Base-by-base conservation (phyloP, 306 rosid genomes). In the Canavalia ensiformis region DNA sequence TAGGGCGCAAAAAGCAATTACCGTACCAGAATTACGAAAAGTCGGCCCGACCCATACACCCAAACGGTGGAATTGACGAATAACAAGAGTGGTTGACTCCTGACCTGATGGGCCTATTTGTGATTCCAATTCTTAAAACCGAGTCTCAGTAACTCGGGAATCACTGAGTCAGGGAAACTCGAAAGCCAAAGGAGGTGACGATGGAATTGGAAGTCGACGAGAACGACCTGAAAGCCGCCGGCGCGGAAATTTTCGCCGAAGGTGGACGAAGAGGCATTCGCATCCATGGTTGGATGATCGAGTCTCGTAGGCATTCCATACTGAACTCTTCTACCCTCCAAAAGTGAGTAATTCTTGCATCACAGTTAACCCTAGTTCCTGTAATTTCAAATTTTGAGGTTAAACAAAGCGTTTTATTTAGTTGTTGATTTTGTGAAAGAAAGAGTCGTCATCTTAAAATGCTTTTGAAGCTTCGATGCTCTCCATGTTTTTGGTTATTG, bases 221-320 rank as follows among this genome's bases (percentile, higher is more conserved):
- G 54, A 90, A 91, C 44, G 93, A 88, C 77, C 83, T 95, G 84
- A 90, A 95, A 75, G 93, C 97, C 59, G 93, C 99, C 84, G 94
- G 97, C 42, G 96, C 97, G 0, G 93, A 88, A 84, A 78, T 85
- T 78, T 83, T 95, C 72, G 8, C 80, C 47, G 94, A 84, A 60
- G 90, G 87, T 25, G 94, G 90, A 11, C 91, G 96, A 52, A 83
- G 67, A 39, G 98, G 99, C 44, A 64, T 95, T 41, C 88, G 88
- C 63, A 88, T 95, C 83, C 92, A 88, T 34, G 99, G 94, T 59
- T 95, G 99, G 99, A 86, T 85, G 85, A 89, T 95, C 74, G 96
- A 93, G 84, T 81, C 99, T 73, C 91, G 84, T 77, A 85, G 89
- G 34, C 72, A 83, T 84, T 89, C 94, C 54, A 91, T 92, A 44